phyloP scores from a whole-genome alignment of 2,329 filamentous ascomycete genomes.

The Penicillium sumatraense region DNA sequence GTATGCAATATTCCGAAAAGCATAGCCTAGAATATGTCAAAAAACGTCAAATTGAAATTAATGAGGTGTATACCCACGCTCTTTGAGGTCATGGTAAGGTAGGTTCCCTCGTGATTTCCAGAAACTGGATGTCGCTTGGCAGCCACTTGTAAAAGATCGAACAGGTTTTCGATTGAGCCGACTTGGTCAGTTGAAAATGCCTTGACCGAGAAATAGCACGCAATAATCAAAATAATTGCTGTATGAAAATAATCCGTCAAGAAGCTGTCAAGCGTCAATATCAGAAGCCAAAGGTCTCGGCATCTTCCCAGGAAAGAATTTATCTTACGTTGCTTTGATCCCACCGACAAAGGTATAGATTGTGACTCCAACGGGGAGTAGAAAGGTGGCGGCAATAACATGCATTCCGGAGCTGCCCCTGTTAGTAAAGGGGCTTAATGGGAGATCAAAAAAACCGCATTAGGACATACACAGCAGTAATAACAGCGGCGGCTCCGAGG shows the following conservation, averaged over 20 bases:
- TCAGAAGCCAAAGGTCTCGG: not conserved
- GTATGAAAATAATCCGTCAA: conserved; percentile 61
- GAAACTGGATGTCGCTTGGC: conserved; percentile 51
- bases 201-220: conserved; percentile 55
- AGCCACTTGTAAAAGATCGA: conserved; percentile 55
- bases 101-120: conserved; percentile 60
- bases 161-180: conserved; percentile 54
- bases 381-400: conserved; percentile 55
- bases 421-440: conserved; percentile 9
- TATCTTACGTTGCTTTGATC: conserved; percentile 43
- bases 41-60: rapidly evolving
- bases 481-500: conserved; percentile 50
- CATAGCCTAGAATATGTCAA: conserved; percentile 45
- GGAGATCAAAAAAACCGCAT: not conserved
- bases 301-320: not conserved
- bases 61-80: conserved; percentile 41
- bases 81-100: conserved; percentile 61
- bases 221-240: conserved; percentile 58
- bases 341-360: conserved; percentile 47
- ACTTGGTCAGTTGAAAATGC: conserved; percentile 53
- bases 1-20: conserved; percentile 57
- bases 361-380: conserved; percentile 46
- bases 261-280: conserved; percentile 30
- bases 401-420: conserved; percentile 52
- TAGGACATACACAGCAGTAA: conserved; percentile 42